A percentile compares a stretch with the other conserved stretches of the same genome.
phyloP scores from a whole-genome alignment of 257 asterid genomes.

The Solanum medicagineum region DNA sequence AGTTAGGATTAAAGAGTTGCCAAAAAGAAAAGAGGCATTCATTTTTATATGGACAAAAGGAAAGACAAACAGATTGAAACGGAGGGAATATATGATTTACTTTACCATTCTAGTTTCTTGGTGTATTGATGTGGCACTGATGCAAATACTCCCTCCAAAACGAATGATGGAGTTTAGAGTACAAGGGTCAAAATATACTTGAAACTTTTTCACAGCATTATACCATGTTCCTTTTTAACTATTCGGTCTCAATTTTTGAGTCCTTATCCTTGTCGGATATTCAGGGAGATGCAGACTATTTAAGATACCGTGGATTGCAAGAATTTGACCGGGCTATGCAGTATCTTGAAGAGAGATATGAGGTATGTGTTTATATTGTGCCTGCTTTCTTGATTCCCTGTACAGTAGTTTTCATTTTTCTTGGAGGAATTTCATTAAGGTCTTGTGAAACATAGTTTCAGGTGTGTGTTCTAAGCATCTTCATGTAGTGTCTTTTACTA shows the following conservation, averaged over 20 bases:
- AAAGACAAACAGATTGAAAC: not conserved
- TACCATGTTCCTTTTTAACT: not conserved
- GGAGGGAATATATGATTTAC: not conserved
- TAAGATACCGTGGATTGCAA: constrained; percentile 81
- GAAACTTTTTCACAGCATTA: not conserved
- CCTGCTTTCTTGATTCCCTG: not conserved
- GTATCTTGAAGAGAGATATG: constrained; percentile 75
- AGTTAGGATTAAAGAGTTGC: not conserved
- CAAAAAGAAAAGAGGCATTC: not conserved
- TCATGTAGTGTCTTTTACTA: not conserved
- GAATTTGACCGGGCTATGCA: constrained; percentile 97
- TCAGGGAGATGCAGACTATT: constrained; percentile 80
- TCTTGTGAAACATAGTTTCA: not conserved
- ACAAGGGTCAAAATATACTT: not conserved
- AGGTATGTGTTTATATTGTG: constrained; percentile 36
- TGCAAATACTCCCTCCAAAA: not conserved
- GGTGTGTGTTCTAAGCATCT: not conserved
- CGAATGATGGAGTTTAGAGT: not conserved
- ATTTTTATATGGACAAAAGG: not conserved
- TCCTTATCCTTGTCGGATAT: constrained; percentile 9
- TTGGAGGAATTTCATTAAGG: not conserved
- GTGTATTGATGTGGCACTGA: not conserved
- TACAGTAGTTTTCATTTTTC: not conserved
- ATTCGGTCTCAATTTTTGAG: not conserved
- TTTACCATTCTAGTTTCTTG: not conserved